Evolutionary conservation across 352 stramenopile species (phyloP).

Genomic region (Aphanomyces euteiches): DNA sequence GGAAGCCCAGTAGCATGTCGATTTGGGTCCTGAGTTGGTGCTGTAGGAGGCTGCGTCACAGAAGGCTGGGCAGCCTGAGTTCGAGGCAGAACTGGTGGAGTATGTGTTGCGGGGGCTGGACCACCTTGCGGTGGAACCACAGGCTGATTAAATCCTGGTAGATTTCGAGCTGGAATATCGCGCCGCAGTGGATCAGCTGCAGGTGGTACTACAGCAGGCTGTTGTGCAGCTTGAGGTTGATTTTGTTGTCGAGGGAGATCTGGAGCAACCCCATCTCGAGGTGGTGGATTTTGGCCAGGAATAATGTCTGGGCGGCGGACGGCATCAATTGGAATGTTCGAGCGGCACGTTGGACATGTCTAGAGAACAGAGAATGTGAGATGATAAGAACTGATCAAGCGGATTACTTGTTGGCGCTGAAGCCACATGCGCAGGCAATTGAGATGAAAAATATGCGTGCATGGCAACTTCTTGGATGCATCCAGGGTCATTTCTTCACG

Average conservation of each 20-base stretch:
- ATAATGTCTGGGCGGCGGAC: slow-evolving; percentile 40
- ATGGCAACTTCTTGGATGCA: slow-evolving; percentile 94
- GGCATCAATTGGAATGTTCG: slow-evolving; percentile 87
- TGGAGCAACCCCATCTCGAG: not conserved
- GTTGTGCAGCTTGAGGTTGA: slow-evolving; percentile 10
- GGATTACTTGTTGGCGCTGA: slow-evolving; percentile 90
- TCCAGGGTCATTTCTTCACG: slow-evolving; percentile 89
- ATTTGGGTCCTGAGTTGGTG: not conserved
- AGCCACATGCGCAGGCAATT: slow-evolving; percentile 98
- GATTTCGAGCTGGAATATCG: slow-evolving; percentile 5
- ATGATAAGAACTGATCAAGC: not conserved
- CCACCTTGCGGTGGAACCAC: not conserved
- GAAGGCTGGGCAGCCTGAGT: not conserved
- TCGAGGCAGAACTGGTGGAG: not conserved
- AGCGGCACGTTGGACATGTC: slow-evolving; percentile 95
- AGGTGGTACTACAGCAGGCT: not conserved
- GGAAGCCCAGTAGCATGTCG: not conserved
- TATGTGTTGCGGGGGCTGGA: not conserved
- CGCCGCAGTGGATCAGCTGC: not conserved
- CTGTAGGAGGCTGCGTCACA: not conserved
- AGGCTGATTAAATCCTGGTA: slow-evolving; percentile 1
- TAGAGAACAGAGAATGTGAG: slow-evolving; percentile 11
- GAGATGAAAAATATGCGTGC: slow-evolving; percentile 96
- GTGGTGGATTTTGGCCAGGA: slow-evolving; percentile 24
- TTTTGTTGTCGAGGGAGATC: not conserved